Base-by-base conservation (phyloP, 176 grass and related monocot genomes). In the Melocanna baccifera region DNA sequence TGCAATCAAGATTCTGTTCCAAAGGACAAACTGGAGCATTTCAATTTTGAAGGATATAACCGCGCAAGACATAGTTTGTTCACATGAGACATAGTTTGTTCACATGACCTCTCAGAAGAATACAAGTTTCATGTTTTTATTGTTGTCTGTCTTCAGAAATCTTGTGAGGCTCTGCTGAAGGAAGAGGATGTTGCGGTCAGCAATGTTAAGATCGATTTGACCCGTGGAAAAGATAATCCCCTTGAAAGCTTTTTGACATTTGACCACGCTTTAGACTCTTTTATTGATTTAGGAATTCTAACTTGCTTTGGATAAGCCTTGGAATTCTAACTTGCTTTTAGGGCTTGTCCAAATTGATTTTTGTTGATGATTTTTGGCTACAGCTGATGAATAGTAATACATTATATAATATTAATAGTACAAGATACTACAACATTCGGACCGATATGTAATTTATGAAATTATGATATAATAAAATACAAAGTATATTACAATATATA, bases 161-260 rank as follows among this genome's bases (percentile, higher is more conserved):
- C 78, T 73, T 90, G 83, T 67, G 89, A 67, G 83, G 61, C 82
- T 20, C 67, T 89, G 67, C 80, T 95, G 34, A 92, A 87, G 83
- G 91, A 90, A 91, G 96, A 98, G 64, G 96, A 98, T 69, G 67
- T 98, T 55, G 96, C 50, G 55, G 89, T 98, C 22, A 90, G 93
- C 89, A 98, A 98, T 87, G 83, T 98, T 9, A 98, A 90, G 81
- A 98, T 98, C 72, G 96, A 98, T 91, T 88, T 98, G 81, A 98
- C 96, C 43, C 89, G 89, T 74, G 96, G 96, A 79, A 95, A 76
- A 67, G 70, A 98, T 56, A 98, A 95, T 19, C 96, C 96, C 59
- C 88, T 98, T 18, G 79, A 93, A 81, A 93, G 96, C 91, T 98
- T 76, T 63, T 29, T 23, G 0, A 78, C 48, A 7, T 56, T 67